Evolutionary conservation across 2,329 filamentous ascomycete species (phyloP).

Genomic region (Capronia epimyces): DNA sequence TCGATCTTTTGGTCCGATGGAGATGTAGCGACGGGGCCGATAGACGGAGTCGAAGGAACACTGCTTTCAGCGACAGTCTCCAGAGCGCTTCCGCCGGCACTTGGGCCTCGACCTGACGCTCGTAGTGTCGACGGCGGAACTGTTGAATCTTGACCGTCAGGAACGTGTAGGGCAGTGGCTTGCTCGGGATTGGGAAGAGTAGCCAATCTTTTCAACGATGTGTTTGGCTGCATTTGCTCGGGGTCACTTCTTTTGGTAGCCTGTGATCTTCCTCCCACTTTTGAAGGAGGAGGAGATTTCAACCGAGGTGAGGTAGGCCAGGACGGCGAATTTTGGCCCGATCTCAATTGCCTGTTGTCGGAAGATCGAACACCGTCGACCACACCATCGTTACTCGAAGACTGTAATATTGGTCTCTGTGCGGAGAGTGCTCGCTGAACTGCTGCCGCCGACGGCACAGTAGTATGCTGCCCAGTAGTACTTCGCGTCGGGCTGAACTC

Average conservation of each 20-base stretch:
- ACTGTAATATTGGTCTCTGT: slow-evolving; percentile 59
- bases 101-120: slow-evolving; percentile 57
- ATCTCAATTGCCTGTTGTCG: slow-evolving; percentile 58
- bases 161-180: slow-evolving; percentile 17
- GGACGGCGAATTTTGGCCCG: slow-evolving; percentile 51
- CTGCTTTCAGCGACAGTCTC: slow-evolving; percentile 92
- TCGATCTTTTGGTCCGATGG: slow-evolving; percentile 38
- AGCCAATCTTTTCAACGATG: slow-evolving; percentile 47
- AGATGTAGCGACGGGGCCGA: slow-evolving; percentile 33
- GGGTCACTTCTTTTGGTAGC: slow-evolving; percentile 43
- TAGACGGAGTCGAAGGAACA: slow-evolving; percentile 63
- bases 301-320: slow-evolving; percentile 75
- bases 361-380: slow-evolving; percentile 59
- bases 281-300: slow-evolving; percentile 65
- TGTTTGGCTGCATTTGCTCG: slow-evolving; percentile 43
- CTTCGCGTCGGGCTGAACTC: slow-evolving; percentile 59
- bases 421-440: slow-evolving; percentile 64
- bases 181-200: slow-evolving; percentile 21
- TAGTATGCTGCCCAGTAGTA: slow-evolving; percentile 38
- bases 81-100: slow-evolving; percentile 58
- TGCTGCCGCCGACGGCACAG: slow-evolving; percentile 55
- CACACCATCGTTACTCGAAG: slow-evolving; percentile 56
- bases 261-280: slow-evolving; percentile 34
- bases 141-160: slow-evolving; percentile 31
- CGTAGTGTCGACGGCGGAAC: slow-evolving; percentile 43